A percentile compares a stretch with the other conserved stretches of the same genome.
Evolutionary conservation across 495 filamentous ascomycete genomes (phyloP).

Genomic region (Letharia lupina): DNA sequence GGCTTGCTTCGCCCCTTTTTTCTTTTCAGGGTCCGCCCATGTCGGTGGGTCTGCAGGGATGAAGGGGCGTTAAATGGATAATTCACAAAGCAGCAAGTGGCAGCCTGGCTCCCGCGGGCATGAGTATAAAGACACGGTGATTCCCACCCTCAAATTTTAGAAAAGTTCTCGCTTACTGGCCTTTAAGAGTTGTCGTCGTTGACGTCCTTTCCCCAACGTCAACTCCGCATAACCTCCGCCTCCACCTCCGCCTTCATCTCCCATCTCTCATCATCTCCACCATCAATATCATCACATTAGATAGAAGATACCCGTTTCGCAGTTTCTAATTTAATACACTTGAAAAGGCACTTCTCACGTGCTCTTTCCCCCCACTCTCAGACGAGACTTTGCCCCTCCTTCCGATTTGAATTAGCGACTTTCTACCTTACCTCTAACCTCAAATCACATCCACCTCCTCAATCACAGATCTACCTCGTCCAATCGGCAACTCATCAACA

Average conservation of each 20-base stretch:
- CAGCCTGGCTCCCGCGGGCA: conserved; percentile 3
- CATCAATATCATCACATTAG: conserved; percentile 8
- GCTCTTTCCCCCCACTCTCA: conserved; percentile 26
- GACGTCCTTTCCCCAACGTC: conserved; percentile 15
- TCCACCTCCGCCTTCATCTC: background rate
- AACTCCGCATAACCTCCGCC: background rate
- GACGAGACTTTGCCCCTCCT: conserved; percentile 22
- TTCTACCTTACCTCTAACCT: conserved; percentile 21
- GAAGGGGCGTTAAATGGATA: background rate
- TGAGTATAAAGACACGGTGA: conserved; percentile 7
- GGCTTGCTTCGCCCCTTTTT: conserved; percentile 11
- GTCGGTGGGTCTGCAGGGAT: conserved; percentile 6
- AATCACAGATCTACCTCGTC: conserved; percentile 8
- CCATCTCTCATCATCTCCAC: conserved; percentile 10
- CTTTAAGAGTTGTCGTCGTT: conserved; percentile 16
- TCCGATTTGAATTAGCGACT: conserved; percentile 31
- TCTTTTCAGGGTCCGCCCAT: conserved; percentile 5
- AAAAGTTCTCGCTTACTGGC: conserved; percentile 15
- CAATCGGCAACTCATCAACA: background rate
- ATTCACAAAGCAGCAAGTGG: conserved; percentile 10
- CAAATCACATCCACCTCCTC: conserved; percentile 3
- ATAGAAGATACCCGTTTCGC: conserved; percentile 20
- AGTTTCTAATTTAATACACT: conserved; percentile 26
- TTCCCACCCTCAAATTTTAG: conserved; percentile 11
- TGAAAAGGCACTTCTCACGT: conserved; percentile 18